Conservation (phyloP, 2,329 filamentous ascomycete genomes). For the Ciborinia camelliae region DNA sequence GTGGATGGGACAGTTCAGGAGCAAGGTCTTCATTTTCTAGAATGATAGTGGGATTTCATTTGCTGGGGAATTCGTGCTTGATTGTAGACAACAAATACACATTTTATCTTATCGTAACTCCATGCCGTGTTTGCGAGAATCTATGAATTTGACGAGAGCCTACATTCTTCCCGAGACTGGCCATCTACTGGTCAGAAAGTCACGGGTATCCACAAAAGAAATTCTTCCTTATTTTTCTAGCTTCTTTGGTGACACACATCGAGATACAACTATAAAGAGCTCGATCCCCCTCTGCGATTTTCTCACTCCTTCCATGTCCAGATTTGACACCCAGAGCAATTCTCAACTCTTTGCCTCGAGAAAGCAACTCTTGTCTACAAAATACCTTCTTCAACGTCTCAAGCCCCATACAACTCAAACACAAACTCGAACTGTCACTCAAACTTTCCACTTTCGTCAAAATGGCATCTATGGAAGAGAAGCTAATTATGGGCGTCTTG, state of each 20-base stretch:
- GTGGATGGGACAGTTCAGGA: background rate
- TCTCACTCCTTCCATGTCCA: background rate
- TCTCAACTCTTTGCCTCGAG: fast-evolving
- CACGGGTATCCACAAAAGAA: background rate
- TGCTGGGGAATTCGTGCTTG: too few relatives aligned
- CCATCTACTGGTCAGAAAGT: background rate
- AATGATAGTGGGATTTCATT: background rate
- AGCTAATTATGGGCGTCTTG: background rate
- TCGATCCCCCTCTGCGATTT: background rate
- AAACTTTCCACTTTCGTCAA: background rate
- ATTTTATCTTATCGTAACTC: background rate
- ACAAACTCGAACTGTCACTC: background rate
- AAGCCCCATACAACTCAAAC: background rate
- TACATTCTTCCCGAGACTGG: background rate
- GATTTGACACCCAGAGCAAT: background rate
- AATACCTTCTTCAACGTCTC: background rate
- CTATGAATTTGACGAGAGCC: background rate
- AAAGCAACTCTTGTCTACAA: too few relatives aligned
- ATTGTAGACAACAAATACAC: background rate
- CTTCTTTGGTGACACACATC: background rate
- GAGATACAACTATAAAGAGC: background rate
- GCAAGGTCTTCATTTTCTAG: background rate
- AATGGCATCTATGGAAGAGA: background rate
- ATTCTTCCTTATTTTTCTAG: background rate
- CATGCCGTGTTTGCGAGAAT: background rate